Conservation (phyloP, 2,329 filamentous ascomycete genomes). For the Thermochaetoides dissita region DNA sequence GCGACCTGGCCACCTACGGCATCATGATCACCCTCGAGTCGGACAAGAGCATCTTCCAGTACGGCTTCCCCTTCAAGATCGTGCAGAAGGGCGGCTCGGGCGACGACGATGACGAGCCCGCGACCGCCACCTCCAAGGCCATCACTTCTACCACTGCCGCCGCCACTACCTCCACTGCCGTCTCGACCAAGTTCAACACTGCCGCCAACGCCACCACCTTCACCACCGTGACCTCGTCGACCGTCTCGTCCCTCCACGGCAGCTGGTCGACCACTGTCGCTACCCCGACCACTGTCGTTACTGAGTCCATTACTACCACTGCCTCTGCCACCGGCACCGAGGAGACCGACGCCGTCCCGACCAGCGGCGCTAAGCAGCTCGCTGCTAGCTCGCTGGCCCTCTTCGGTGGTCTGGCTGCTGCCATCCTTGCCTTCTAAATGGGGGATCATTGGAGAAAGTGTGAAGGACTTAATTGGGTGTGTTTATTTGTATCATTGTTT, state of each 20-base stretch:
- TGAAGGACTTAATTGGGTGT: too few relatives aligned
- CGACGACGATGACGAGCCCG: conserved; percentile 12
- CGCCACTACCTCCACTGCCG: conserved; percentile 2
- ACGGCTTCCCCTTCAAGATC: conserved; percentile 48
- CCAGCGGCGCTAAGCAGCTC: conserved; percentile 25
- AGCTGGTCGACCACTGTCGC: conserved; percentile 2
- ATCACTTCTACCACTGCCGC: conserved; percentile 14
- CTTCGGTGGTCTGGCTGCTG: conserved; percentile 9
- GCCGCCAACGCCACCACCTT: conserved; percentile 3
- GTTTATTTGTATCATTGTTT: too few relatives aligned
- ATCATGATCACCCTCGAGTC: conserved; percentile 38
- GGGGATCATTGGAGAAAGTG: neutral
- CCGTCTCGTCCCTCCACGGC: neutral
- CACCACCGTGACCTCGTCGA: neutral
- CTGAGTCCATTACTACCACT: conserved; percentile 6
- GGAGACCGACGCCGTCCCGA: conserved; percentile 3
- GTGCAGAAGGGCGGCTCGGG: conserved; percentile 20
- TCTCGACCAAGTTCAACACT: conserved; percentile 4
- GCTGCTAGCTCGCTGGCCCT: conserved; percentile 18
- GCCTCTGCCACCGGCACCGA: too few relatives aligned
- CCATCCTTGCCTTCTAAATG: conserved; percentile 10
- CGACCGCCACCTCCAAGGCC: conserved; percentile 12
- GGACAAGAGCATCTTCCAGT: conserved; percentile 41
- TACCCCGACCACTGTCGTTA: conserved; percentile 6
- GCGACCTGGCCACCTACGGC: conserved; percentile 38